These are phyloP conservation scores for Delonix regia DNA, from an alignment of 306 rosid species.

Conservation along the genomic window DNA sequence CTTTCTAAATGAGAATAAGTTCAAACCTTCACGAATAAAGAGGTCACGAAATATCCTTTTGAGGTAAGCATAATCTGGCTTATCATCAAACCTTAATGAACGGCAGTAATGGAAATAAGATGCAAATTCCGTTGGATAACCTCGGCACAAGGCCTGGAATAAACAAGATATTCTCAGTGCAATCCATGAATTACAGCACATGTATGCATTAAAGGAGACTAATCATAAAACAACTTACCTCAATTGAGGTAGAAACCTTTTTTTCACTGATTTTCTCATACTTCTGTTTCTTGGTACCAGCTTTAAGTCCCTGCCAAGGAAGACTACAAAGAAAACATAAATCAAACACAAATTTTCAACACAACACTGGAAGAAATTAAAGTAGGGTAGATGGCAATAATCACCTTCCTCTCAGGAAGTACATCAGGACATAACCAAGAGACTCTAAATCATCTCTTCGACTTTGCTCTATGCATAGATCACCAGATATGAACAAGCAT, in stretches of 20 bases:
- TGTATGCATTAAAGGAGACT: not conserved
- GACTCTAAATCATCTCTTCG: slow-evolving; percentile 93
- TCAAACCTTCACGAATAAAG: slow-evolving; percentile 84
- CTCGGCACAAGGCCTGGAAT: slow-evolving; percentile 82
- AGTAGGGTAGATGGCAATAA: slow-evolving; percentile 25
- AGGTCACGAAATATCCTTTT: slow-evolving; percentile 86
- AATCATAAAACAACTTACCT: slow-evolving; percentile 48
- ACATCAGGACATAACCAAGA: slow-evolving; percentile 90
- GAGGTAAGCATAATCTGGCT: slow-evolving; percentile 88
- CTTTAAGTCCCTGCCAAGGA: slow-evolving; percentile 95
- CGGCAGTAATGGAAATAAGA: slow-evolving; percentile 92
- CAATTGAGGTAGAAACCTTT: slow-evolving; percentile 82
- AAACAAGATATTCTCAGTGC: slow-evolving; percentile 30
- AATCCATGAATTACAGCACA: not conserved
- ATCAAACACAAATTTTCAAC: slow-evolving; percentile 29
- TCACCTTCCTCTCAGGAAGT: slow-evolving; percentile 90
- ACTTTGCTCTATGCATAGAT: slow-evolving; percentile 68
- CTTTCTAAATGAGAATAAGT: not conserved
- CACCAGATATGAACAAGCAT: slow-evolving; percentile 32
- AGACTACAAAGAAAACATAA: slow-evolving; percentile 55
- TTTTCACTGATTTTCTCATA: slow-evolving; percentile 87
- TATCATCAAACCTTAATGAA: slow-evolving; percentile 82
- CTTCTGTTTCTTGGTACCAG: slow-evolving; percentile 87
- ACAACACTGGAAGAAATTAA: slow-evolving; percentile 28
- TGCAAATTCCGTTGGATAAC: slow-evolving; percentile 87